Evolutionary conservation across 345 rosid genomes (phyloP).

Genomic region (Syzygium grande): DNA sequence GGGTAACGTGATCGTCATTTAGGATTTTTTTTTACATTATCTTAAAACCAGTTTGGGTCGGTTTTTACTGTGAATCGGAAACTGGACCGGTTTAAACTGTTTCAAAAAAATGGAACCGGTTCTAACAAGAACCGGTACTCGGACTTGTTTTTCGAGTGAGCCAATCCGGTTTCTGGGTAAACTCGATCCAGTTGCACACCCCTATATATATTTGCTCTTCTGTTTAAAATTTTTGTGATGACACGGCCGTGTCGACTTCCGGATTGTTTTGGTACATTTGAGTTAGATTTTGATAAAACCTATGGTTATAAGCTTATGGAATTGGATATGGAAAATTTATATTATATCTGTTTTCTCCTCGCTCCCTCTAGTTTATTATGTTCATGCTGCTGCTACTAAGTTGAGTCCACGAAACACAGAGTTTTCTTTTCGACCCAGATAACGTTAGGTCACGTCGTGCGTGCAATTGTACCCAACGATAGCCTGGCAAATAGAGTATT

Average conservation of each 20-base stretch:
- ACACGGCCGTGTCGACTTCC: neutral
- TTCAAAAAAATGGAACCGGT: too few relatives aligned
- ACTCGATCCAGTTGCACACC: too few relatives aligned
- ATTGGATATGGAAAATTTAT: neutral
- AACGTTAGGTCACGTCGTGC: accelerated
- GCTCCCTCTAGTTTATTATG: neutral
- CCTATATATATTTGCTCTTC: too few relatives aligned
- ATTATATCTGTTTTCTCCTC: neutral
- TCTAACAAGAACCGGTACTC: too few relatives aligned
- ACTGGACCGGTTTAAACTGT: too few relatives aligned
- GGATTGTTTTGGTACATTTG: neutral
- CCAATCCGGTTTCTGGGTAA: too few relatives aligned
- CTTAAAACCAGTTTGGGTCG: too few relatives aligned
- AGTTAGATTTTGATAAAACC: neutral
- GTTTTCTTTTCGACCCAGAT: neutral
- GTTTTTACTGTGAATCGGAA: too few relatives aligned
- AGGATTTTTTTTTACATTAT: too few relatives aligned
- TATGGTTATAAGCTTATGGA: neutral
- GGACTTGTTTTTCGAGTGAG: too few relatives aligned
- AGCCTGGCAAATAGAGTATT: neutral
- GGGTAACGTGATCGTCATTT: too few relatives aligned
- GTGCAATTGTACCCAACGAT: neutral
- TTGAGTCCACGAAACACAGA: neutral
- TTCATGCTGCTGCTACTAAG: neutral
- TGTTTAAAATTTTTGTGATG: neutral